Base-by-base conservation (phyloP, 306 rosid species). In the Gynostemma pentaphyllum region DNA sequence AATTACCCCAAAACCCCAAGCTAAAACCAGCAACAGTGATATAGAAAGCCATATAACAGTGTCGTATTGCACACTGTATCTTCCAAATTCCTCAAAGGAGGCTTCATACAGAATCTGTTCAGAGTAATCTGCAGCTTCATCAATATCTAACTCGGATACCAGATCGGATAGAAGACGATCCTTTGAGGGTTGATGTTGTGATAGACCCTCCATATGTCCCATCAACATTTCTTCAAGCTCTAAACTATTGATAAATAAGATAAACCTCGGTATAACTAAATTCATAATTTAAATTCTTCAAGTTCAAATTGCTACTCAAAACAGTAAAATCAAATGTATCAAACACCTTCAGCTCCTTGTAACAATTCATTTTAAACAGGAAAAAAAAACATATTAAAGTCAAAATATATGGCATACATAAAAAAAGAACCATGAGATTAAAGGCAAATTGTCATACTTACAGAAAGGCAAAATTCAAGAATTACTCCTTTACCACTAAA, bases 1-100 rank as follows among this genome's bases (percentile, higher is more conserved):
- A 54, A 91, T 57, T 70, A 91, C 66, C 29, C 98, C 98, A 70
- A 80, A 46, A 64, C 98, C 96, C 98, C 98, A 92, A 65, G 96
- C 98, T 71, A 86, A 78, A 60, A 85, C 82, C 68, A 92, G 85
- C 70, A 92, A 75, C 3, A 88, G 61, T 24, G 98, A 92, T 71
- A 92, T 86, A 65, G 86, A 79, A 66, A 92, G 76, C 96, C 92
- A 88, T 70, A 92, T 82, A 71, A 88, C 63, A 2, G 84, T 85
- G 66, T 92, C 98, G 56, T 92, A 92, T 76, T 82, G 66, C 28
- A 92, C 18, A n/a, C 70, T 72, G 56, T 71, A 80, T 50, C 79
- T 49, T 11, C 85, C 88, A 59, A 85, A 87, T 72, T 88, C 96
- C 67, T 85, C 82, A 68, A 91, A 91, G 44, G 98, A 85, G 26